Evolutionary conservation across 176 grass and related monocot genomes (phyloP), one percentile per base, ranked within the genome.

Genomic region (Zizania latifolia): DNA sequence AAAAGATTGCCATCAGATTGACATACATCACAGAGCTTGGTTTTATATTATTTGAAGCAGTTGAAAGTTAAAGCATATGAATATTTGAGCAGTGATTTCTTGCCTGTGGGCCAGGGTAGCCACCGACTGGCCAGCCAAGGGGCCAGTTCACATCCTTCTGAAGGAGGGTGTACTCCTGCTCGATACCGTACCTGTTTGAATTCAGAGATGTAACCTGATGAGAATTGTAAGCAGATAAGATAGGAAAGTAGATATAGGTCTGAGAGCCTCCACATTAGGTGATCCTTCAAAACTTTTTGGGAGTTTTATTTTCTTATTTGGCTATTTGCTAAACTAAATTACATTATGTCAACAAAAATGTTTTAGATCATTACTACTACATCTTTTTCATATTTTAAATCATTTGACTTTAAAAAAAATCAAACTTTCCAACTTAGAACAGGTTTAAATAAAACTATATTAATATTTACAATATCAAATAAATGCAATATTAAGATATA

Each of bases 131-230:
- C 93, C 93, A 97, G 17, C 93, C 93, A 77, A 97, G 79, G 56
- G 93, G 93, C 93, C 93, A 97, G 66, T 50, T 92, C 46, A 93
- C 90, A 84, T 97, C 93, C 85, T 88, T 97, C 77, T 90, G 90
- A 43, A 97, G 93, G 51, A 97, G 93, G 19, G 93, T 97, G 83
- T 93, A 97, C 87, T 97, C 93, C 83, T 97, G 93, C 87, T 97
- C 93, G 58, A 97, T 88, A 44, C 93, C 93, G 70, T 93, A 97
- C 93, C 93, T 97, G 74, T 90, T 78, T 79, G 50, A 60, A 81
- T 85, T 64, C 80, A 83, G 58, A 69, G 8, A 67, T 32, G 71
- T 45, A 41, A 27, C 28, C 39, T 67, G 24, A 29, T 84, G 53
- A 84, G 55, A 39, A 86, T 2, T 5, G 34, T 17, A 29, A 65